A percentile compares a stretch with the other conserved stretches of the same genome.
phyloP scores from a whole-genome alignment of 495 filamentous ascomycete genomes.

The Hypoxylon lienhwacheense region DNA sequence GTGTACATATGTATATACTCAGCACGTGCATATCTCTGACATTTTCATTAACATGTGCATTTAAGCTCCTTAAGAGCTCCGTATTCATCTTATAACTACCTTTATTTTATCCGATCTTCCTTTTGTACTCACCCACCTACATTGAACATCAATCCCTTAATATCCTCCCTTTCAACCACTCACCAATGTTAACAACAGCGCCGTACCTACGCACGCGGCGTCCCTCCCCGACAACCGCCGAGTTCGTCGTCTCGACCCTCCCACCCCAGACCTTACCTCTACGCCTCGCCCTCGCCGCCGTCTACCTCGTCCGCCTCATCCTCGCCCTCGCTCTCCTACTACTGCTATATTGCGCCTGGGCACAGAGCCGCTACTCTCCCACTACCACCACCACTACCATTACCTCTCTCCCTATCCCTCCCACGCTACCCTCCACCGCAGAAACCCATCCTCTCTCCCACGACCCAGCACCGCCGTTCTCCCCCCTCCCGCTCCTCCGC shows the following conservation, averaged over 20 bases:
- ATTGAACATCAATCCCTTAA: background rate
- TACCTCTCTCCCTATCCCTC: background rate
- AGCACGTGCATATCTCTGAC: background rate
- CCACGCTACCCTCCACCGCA: background rate
- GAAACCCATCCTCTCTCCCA: conserved; percentile 1
- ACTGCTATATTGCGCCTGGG: conserved; percentile 41
- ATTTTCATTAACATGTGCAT: no score
- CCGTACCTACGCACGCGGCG: conserved; percentile 66
- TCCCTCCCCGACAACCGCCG: conserved; percentile 82
- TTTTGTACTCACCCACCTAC: background rate
- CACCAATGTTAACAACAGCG: conserved; percentile 52
- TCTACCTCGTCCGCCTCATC: conserved; percentile 52
- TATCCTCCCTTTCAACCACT: background rate
- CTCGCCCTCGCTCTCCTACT: conserved; percentile 41
- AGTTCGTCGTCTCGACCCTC: conserved; percentile 81
- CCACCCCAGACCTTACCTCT: conserved; percentile 59
- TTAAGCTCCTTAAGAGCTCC: no score
- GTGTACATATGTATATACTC: background rate
- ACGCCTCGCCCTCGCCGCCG: conserved; percentile 54
- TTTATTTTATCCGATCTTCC: no score
- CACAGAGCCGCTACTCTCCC: conserved; percentile 28
- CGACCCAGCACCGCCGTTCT: conserved; percentile 10
- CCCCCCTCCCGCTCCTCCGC: conserved; percentile 42
- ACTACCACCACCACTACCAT: background rate
- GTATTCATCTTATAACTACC: no score